Conservation (phyloP, 495 filamentous ascomycete species). For the Podospora didyma region DNA sequence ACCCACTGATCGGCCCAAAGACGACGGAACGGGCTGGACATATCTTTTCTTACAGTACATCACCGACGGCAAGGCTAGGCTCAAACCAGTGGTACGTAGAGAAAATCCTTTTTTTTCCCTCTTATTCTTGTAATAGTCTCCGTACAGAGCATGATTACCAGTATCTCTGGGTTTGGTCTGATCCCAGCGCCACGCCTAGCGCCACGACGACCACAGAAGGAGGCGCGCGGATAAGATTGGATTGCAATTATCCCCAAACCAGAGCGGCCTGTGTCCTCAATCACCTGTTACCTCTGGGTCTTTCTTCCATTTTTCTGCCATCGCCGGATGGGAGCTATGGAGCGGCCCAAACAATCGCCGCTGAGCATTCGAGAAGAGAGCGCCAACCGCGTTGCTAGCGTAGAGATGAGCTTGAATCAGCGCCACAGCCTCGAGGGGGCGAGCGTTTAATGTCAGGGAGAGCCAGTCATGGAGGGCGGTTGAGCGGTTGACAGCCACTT, state of each 20-base stretch:
- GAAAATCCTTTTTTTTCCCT: no score
- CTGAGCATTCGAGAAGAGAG: slow-evolving; percentile 12
- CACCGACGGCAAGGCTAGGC: slow-evolving; percentile 4
- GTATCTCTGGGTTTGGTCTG: neutral
- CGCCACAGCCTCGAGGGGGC: no score
- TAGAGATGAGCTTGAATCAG: no score
- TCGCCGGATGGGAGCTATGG: neutral
- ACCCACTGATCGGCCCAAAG: slow-evolving; percentile 9
- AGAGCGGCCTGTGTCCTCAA: neutral
- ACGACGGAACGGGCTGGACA: slow-evolving; percentile 1
- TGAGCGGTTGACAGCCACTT: neutral
- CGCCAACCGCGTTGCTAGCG: neutral
- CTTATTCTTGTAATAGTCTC: no score
- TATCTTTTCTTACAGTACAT: neutral
- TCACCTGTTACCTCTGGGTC: neutral
- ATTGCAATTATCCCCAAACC: neutral
- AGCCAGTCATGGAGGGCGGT: no score
- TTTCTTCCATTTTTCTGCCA: neutral
- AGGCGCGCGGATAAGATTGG: slow-evolving; percentile 13
- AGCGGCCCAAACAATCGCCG: neutral
- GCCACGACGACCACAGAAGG: neutral
- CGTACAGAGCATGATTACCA: neutral
- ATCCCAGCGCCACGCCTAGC: neutral
- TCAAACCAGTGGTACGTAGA: neutral
- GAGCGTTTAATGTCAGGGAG: no score